These are phyloP conservation scores for Cercospora sojina DNA, from an alignment of 2,329 filamentous ascomycete species.

Conservation along the genomic window DNA sequence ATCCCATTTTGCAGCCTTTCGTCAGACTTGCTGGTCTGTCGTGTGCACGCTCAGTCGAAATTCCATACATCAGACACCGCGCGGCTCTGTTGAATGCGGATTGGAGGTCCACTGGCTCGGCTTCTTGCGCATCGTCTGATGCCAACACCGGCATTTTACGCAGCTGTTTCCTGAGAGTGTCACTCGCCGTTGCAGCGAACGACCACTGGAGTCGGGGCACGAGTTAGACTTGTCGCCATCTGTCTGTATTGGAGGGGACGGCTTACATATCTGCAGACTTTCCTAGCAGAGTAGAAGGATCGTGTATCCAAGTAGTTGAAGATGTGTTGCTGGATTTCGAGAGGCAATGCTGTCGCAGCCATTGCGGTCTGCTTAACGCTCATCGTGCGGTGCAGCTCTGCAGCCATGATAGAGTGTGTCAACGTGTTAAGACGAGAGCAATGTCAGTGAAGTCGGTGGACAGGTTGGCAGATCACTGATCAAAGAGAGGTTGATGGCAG, in stretches of 20 bases:
- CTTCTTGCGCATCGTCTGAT: constrained; percentile 24
- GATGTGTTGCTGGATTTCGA: constrained; percentile 39
- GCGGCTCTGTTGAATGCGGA: constrained; percentile 34
- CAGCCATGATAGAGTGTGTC: constrained; percentile 9
- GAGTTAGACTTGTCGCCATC: no score
- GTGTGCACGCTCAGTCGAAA: constrained; percentile 26
- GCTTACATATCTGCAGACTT: constrained; percentile 33
- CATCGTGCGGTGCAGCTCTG: constrained; percentile 19
- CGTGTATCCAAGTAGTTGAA: constrained; percentile 36
- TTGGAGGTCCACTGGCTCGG: constrained; percentile 28
- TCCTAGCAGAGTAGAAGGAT: constrained; percentile 36
- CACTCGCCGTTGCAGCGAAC: constrained; percentile 34
- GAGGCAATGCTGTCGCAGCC: constrained; percentile 33
- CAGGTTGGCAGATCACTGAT: background rate
- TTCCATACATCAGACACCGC: constrained; percentile 36
- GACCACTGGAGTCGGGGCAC: constrained; percentile 27
- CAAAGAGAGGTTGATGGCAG: background rate
- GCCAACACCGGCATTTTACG: constrained; percentile 35
- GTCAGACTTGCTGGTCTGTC: constrained; percentile 25
- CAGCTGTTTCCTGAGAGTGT: constrained; percentile 35
- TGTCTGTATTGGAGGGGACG: background rate
- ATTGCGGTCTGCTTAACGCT: constrained; percentile 23
- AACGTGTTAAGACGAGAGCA: background rate
- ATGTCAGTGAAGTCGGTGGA: background rate
- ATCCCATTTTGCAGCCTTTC: constrained; percentile 21